A percentile compares a stretch with the other conserved stretches of the same genome.
Evolutionary conservation across 306 rosid species (phyloP).

Genomic region (Boehmeria nivea): DNA sequence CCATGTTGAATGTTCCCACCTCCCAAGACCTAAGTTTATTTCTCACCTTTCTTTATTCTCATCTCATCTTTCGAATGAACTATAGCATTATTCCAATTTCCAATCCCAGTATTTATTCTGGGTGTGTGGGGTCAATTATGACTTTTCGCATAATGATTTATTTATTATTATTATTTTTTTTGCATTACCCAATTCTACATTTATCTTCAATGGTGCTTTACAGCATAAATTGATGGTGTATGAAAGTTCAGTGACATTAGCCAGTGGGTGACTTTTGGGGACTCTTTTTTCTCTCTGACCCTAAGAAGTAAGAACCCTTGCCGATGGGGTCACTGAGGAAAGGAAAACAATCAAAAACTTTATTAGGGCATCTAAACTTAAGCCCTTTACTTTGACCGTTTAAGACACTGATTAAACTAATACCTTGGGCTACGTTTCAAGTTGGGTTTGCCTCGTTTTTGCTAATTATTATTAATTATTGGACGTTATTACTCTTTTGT

Average conservation of each 20-base stretch:
- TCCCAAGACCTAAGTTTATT: not conserved
- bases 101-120: not conserved
- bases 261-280: constrained; percentile 3
- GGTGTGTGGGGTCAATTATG: constrained; percentile 2
- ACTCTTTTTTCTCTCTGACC: not conserved
- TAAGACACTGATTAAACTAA: constrained; percentile 21
- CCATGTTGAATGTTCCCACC: not conserved
- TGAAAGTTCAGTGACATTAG: constrained; percentile 21
- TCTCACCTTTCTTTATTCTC: not conserved
- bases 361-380: constrained; percentile 7
- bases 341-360: not conserved
- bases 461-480: constrained; percentile 6
- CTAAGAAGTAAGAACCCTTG: constrained; percentile 3
- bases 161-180: not conserved
- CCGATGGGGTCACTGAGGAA: constrained; percentile 17
- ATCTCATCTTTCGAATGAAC: not conserved
- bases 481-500: not conserved
- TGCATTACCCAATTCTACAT: not conserved
- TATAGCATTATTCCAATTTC: constrained; percentile 1
- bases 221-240: constrained; percentile 25
- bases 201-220: constrained; percentile 16
- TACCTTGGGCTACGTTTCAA: constrained; percentile 2
- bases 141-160: not conserved
- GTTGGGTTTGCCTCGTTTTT: constrained; percentile 16
- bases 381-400: constrained; percentile 20